phyloP scores from a whole-genome alignment of 2,329 filamentous ascomycete species.

The Cytospora piceae region DNA sequence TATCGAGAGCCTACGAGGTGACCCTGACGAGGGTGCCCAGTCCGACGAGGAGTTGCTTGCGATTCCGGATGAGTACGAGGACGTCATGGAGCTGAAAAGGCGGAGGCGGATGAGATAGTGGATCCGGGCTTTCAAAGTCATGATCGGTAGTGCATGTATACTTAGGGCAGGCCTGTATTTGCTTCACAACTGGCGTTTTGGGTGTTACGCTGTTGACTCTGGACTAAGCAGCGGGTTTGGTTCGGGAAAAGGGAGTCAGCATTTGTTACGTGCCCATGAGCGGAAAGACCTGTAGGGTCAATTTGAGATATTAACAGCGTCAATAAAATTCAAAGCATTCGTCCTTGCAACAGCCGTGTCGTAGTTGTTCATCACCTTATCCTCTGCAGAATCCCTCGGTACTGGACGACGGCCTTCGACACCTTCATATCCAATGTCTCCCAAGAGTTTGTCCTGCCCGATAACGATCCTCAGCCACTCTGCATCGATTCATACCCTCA shows the following conservation, averaged over 20 bases:
- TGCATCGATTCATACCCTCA: too few relatives aligned
- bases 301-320: neutral
- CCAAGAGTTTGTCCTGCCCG: neutral
- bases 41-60: slow-evolving; percentile 28
- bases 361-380: neutral
- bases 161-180: neutral
- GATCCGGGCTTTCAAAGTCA: neutral
- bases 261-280: neutral
- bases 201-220: neutral
- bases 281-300: neutral
- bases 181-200: neutral
- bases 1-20: slow-evolving; percentile 51
- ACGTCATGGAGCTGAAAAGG: slow-evolving; percentile 27
- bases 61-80: slow-evolving; percentile 18
- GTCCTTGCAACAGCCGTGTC: neutral
- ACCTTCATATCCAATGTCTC: neutral
- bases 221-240: neutral
- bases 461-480: too few relatives aligned
- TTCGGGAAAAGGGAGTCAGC: neutral
- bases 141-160: neutral
- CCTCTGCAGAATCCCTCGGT: neutral
- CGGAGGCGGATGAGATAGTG: slow-evolving; percentile 21
- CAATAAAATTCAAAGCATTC: neutral
- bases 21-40: slow-evolving; percentile 33
- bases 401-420: neutral